Base-by-base conservation (phyloP, 257 asterid genomes). In the Solanum tacnaense region DNA sequence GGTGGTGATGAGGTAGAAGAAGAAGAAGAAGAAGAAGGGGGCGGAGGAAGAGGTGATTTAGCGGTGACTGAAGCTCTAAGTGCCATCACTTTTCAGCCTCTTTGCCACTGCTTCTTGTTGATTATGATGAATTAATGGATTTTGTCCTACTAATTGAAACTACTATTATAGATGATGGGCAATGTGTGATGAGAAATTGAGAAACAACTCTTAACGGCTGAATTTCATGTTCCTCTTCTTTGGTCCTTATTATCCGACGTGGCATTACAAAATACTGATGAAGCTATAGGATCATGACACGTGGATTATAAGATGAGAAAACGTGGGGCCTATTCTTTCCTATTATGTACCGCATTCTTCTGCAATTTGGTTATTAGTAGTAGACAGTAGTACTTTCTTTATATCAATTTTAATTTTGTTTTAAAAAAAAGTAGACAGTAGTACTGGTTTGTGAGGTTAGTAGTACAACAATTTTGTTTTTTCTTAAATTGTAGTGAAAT, bases 1-100 rank as follows among this genome's bases (percentile, higher is more conserved):
- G 93, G 90, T 87, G 89, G 84, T 39, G 90, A 60, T 32, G 93
- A 89, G 25, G 65, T 56, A 60, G 88, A 41, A 11, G 94, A 89
- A 31, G 88, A 88, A 25, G 88, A 88, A 25, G 88, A 88, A 25
- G 92, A 73, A 44, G 92, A 88, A 10, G 92, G 49, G 7, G 88
- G 91, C 8, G 90, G 89, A 49, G 92, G 88, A 89, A 92, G 88
- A 72, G 92, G 93, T 83, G 94, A 92, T 83, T 89, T 90, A 56
- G 92, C 94, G 90, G 97, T 88, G 94, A 96, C 96, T 89, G 98
- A 89, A 93, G 98, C 96, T 93, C 95, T 89, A 38, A 97, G 92
- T 87, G 98, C 98, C 98, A 96, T 95, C 91, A 81, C 88, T 20
- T 85, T 68, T 86, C 89, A 65, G 90, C 88, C 84, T 88, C 90